Conservation (phyloP, 225 moss, liverwort and hornwort genomes). For the Marchantia paleacea region DNA sequence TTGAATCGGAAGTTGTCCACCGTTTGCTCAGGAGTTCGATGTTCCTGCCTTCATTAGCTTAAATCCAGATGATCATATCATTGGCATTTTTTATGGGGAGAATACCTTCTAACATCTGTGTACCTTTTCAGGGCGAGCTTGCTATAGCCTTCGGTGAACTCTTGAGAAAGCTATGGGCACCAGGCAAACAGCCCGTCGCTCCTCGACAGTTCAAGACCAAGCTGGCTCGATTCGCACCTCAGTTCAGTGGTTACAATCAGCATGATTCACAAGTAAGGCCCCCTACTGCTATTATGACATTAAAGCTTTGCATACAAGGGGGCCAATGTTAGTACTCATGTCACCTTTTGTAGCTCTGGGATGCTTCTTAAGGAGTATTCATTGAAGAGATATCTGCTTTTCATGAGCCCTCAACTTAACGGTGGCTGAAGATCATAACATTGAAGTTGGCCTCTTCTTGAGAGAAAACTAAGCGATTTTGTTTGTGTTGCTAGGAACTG, state of each 20-base stretch:
- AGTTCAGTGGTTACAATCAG: constrained; percentile 53
- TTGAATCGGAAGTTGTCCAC: not conserved
- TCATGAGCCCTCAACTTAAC: too few species aligned
- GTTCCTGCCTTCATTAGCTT: not conserved
- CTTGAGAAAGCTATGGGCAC: constrained; percentile 45
- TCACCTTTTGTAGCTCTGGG: not conserved
- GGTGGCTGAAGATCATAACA: not conserved
- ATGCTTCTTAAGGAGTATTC: not conserved
- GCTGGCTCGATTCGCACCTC: constrained; percentile 49
- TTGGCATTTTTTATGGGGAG: not conserved
- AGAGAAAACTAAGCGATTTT: not conserved
- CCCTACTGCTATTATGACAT: not conserved
- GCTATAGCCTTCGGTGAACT: constrained; percentile 49
- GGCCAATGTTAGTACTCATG: not conserved
- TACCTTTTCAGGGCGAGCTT: constrained; percentile 42
- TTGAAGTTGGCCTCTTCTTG: not conserved
- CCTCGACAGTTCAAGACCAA: constrained; percentile 50
- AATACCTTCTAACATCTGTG: not conserved
- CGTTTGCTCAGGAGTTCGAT: not conserved
- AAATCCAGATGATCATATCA: not conserved
- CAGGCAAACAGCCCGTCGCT: constrained; percentile 43
- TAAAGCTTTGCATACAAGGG: not conserved
- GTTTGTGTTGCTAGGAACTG: constrained; percentile 30
- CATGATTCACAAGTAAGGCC: constrained; percentile 47
- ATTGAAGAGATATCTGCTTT: not conserved